Evolutionary conservation across 2,329 filamentous ascomycete species (phyloP).

Genomic region (Neofusicoccum parvum): DNA sequence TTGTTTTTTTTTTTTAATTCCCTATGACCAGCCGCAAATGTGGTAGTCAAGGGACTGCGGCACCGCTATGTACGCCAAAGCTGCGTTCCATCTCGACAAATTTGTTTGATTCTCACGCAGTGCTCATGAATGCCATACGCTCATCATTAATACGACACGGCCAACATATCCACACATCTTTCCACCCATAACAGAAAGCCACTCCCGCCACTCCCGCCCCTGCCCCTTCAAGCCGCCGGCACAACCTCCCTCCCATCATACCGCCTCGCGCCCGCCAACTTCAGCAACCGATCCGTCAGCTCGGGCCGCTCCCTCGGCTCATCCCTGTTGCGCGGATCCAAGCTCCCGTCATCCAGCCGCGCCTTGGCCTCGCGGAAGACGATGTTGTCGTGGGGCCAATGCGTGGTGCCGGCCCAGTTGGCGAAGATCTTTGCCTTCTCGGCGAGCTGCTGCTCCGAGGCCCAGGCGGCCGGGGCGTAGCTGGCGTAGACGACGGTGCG

Average conservation of each 20-base stretch:
- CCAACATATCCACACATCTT: neutral
- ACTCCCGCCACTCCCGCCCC: no score
- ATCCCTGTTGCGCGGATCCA: constrained; percentile 8
- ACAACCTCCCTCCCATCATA: constrained; percentile 19
- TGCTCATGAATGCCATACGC: no score
- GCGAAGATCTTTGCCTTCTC: constrained; percentile 24
- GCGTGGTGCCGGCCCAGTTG: constrained; percentile 22
- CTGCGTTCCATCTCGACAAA: neutral
- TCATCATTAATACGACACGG: no score
- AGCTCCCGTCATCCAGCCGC: neutral
- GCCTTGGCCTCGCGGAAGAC: neutral
- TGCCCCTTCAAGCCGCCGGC: neutral
- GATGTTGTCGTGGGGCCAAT: constrained; percentile 21
- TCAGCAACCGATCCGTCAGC: constrained; percentile 12
- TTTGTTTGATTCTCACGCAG: neutral
- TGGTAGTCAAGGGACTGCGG: no score
- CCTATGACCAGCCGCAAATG: no score
- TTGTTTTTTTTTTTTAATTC: no score
- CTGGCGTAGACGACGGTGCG: constrained; percentile 21
- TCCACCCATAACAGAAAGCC: neutral
- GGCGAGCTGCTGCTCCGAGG: constrained; percentile 17
- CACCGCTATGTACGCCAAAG: no score
- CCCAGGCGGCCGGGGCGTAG: constrained; percentile 25
- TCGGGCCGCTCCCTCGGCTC: constrained; percentile 14
- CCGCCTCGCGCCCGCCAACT: constrained; percentile 17